Base-by-base conservation (phyloP, 441 rosid genomes). In the Mallotus japonicus region DNA sequence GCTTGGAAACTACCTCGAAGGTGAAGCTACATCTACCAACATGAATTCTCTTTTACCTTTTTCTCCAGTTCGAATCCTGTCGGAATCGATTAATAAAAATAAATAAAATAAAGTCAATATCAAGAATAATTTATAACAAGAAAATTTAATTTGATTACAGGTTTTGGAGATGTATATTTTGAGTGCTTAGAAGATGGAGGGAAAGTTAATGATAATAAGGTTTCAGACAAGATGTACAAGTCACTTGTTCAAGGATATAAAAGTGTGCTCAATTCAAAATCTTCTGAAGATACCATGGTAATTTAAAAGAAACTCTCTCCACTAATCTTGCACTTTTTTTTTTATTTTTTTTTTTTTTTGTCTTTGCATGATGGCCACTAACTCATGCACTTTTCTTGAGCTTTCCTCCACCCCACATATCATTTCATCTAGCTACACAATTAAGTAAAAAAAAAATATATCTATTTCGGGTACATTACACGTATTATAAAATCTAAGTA, bases 201-300 rank as follows among this genome's bases (percentile, higher is more conserved):
- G 16, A 68, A 64, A 15, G 67, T 8, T 51, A 3, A 42, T 32
- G 4, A 32, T 42, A 67, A 5, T 51, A 59, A 60, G 28, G 69
- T 10, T 34, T 63, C 83, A 20, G 83, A 79, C 54, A 83, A 80
- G 54, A 83, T 71, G 8, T 82, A 77, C 66, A 87, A 83, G 62
- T 76, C 84, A 79, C 72, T 75, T 71, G 86, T 74, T 69, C 77
- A 83, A 69, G 84, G 79, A 50, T 89, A 89, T 80, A 89, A 84
- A 78, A 86, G 83, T 81, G 80, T 93, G 40, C 80, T 93, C n/a
- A 83, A 84, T 76, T 86, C 96, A 71, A 89, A 90, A 70, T 80
- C 75, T 76, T 69, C 67, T 12, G 97, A 91, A 80, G 97, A 93
- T 65, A 59, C 82, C 56, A 77, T 88, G 97, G 98, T 93, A 81